Evolutionary conservation across 176 grass and related monocot genomes (phyloP), one percentile per base, ranked within the genome.

Genomic region (Neostapfia colusana): DNA sequence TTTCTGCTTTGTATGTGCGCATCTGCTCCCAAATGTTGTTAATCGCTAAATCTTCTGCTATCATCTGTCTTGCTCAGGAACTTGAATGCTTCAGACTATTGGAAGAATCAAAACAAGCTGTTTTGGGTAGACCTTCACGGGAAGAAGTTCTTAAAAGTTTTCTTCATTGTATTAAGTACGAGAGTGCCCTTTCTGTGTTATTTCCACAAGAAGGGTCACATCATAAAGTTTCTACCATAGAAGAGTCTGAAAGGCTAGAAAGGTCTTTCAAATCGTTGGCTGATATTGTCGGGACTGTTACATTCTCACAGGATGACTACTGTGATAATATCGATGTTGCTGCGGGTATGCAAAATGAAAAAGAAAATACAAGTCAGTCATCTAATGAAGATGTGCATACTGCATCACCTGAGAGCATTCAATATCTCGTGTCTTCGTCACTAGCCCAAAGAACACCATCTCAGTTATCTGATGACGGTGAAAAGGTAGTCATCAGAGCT

Each of bases 121-220:
- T 89, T 73, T 13, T 73, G 38, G 46, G 55, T 36, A 85, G 84
- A 88, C 95, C 95, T 84, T 67, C 53, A 54, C 82, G 84, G 18
- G 63, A 85, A 70, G 70, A 76, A 74, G 69, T 88, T 84, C 85
- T 92, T 71, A 80, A 66, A 84, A 82, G 60, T 78, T 97, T 97
- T 70, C 58, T 88, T 69, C 65, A 81, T 83, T 83, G 81, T 81
- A 57, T 81, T 66, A 83, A 92, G 43, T 93, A 89, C 66, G 81
- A 87, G 59, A 89, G 48, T 84, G 83, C 38, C 58, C 86, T 97
- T 70, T 82, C 89, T 84, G 58, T 85, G 70, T 86, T 88, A n/a
- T 61, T 70, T 85, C n/a, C 81, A 67, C 40, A 88, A 72, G 81
- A 91, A 75, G 56, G 21, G 43, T 59, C 76, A 67, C 49, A 74